Evolutionary conservation across 179 eudicot genomes (phyloP).

Genomic region (Silene vulgaris): DNA sequence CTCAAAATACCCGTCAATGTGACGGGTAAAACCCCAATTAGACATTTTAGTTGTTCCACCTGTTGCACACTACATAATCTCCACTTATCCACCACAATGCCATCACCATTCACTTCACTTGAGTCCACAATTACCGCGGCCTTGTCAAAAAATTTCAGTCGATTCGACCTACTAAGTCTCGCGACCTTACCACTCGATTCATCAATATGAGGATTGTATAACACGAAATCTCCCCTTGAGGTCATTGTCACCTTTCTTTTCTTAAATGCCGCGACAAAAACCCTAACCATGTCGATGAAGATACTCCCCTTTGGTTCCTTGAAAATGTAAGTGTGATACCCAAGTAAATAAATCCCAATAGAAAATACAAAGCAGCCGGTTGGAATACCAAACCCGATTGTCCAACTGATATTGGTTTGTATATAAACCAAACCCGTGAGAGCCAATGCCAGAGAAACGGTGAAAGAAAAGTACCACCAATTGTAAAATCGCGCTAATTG

Average conservation of each 20-base stretch:
- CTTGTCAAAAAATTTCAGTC: conserved; percentile 30
- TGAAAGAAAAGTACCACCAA: conserved; percentile 44
- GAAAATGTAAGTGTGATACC: conserved; percentile 27
- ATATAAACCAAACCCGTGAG: conserved; percentile 32
- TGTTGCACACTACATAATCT: conserved; percentile 32
- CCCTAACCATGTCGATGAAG: conserved; percentile 32
- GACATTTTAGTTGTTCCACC: conserved; percentile 33
- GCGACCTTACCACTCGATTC: neutral
- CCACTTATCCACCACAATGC: conserved; percentile 24
- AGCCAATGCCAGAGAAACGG: conserved; percentile 29
- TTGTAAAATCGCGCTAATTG: conserved; percentile 32
- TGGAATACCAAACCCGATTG: conserved; percentile 33
- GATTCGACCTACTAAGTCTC: conserved; percentile 22
- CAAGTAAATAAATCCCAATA: conserved; percentile 19
- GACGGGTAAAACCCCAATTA: conserved; percentile 32
- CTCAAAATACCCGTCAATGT: conserved; percentile 30
- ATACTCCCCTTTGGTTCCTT: conserved; percentile 35
- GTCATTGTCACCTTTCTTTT: conserved; percentile 21
- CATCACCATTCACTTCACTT: conserved; percentile 22
- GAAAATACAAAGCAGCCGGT: conserved; percentile 30
- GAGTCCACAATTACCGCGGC: conserved; percentile 27
- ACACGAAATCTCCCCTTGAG: neutral
- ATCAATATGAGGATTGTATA: conserved; percentile 30
- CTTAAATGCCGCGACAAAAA: conserved; percentile 26
- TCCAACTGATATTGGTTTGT: conserved; percentile 40